A percentile compares a stretch with the other conserved stretches of the same genome.
Conservation (phyloP, 108 stramenopile species). For the Cyclostephanos tholiformis region DNA sequence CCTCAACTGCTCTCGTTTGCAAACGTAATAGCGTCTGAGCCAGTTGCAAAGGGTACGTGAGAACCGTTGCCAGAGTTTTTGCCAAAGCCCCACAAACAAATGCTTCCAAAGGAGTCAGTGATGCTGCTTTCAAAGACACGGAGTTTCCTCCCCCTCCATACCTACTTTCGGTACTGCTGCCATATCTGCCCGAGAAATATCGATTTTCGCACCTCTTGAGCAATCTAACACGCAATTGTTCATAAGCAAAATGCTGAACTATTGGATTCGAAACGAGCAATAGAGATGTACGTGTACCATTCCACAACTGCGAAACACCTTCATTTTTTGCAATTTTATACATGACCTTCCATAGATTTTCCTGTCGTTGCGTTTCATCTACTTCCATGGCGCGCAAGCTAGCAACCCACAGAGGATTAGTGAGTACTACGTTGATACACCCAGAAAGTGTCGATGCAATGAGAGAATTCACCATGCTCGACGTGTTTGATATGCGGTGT, state of each 20-base stretch:
- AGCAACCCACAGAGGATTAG: slow-evolving; percentile 88
- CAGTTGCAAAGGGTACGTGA: slow-evolving; percentile 91
- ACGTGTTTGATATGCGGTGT: slow-evolving; percentile 4
- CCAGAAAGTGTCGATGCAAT: slow-evolving; percentile 72
- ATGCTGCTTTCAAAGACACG: neutral
- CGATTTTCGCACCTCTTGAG: slow-evolving; percentile 3
- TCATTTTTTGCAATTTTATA: slow-evolving; percentile 41
- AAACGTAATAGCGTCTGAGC: slow-evolving; percentile 65
- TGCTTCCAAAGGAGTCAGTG: slow-evolving; percentile 70
- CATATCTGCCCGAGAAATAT: neutral
- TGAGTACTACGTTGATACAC: slow-evolving; percentile 70
- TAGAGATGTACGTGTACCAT: slow-evolving; percentile 78
- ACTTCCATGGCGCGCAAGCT: slow-evolving; percentile 67
- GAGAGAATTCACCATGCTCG: slow-evolving; percentile 48
- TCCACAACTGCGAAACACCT: slow-evolving; percentile 66
- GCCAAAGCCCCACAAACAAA: slow-evolving; percentile 89
- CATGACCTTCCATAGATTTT: slow-evolving; percentile 51
- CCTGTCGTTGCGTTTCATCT: slow-evolving; percentile 1
- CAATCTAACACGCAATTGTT: slow-evolving; percentile 63
- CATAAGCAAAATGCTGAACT: slow-evolving; percentile 92
- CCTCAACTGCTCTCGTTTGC: slow-evolving; percentile 47
- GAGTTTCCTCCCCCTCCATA: slow-evolving; percentile 6
- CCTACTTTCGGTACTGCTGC: slow-evolving; percentile 10
- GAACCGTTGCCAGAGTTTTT: slow-evolving; percentile 86
- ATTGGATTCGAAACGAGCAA: slow-evolving; percentile 93